Evolutionary conservation across 768 basidiomycete genomes (phyloP).

Genomic region (Tricholoma furcatifolium): DNA sequence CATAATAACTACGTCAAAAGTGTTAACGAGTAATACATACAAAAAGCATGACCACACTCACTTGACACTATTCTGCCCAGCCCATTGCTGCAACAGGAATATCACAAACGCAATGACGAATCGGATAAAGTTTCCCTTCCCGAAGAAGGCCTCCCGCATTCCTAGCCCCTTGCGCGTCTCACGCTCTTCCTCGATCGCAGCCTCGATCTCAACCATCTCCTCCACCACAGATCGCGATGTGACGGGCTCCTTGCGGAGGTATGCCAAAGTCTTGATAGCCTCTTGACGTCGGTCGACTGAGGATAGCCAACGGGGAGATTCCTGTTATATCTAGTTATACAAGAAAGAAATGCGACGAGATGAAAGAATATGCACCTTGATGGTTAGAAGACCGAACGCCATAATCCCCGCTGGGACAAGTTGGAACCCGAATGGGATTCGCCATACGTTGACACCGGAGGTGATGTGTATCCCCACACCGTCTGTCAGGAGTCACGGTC

Average conservation of each 20-base stretch:
- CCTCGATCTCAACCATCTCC: constrained; percentile 80
- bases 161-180: constrained; percentile 64
- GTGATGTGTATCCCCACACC: constrained; percentile 59
- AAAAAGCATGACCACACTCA: constrained; percentile 21
- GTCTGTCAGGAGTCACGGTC: constrained; percentile 31
- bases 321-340: constrained; percentile 31
- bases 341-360: background rate
- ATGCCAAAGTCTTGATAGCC: constrained; percentile 61
- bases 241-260: constrained; percentile 49
- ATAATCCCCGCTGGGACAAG: constrained; percentile 78
- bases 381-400: constrained; percentile 63
- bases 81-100: constrained; percentile 82
- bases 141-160: constrained; percentile 70
- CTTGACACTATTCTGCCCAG: constrained; percentile 80
- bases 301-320: constrained; percentile 78
- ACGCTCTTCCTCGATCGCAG: constrained; percentile 73
- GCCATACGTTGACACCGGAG: constrained; percentile 54
- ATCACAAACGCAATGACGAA: constrained; percentile 83
- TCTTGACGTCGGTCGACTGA: constrained; percentile 55
- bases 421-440: constrained; percentile 76
- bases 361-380: constrained; percentile 44
- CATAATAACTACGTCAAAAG: constrained; percentile 51
- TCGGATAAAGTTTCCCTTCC: constrained; percentile 78
- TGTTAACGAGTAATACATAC: background rate
- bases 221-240: constrained; percentile 46